Evolutionary conservation across 441 rosid species (phyloP).

Genomic region (Viola pubescens): DNA sequence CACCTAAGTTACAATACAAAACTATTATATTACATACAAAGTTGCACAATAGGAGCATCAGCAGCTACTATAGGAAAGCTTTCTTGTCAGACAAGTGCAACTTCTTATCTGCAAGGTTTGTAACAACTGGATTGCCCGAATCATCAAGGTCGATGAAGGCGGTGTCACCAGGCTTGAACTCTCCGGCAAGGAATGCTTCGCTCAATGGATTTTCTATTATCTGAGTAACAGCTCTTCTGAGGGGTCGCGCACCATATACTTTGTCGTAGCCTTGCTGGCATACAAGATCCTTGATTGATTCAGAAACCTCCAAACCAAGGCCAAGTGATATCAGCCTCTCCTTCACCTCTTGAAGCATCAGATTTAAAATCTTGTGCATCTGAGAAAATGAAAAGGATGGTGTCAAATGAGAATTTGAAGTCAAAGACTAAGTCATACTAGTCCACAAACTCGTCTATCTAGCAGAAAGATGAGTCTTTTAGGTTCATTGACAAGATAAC

Average conservation of each 20-base stretch:
- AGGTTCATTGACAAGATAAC: background rate
- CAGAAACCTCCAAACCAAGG: constrained; percentile 74
- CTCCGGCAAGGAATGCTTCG: constrained; percentile 73
- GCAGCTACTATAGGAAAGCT: constrained; percentile 23
- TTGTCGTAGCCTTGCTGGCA: constrained; percentile 78
- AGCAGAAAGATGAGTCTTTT: background rate
- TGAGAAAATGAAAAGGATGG: constrained; percentile 21
- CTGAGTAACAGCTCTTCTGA: constrained; percentile 73
- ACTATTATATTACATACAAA: constrained; percentile 15
- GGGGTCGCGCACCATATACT: constrained; percentile 77
- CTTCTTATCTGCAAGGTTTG: constrained; percentile 33
- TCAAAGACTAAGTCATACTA: background rate
- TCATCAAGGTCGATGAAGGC: constrained; percentile 66
- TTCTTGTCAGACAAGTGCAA: constrained; percentile 50
- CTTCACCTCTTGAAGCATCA: constrained; percentile 88
- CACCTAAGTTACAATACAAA: constrained; percentile 9
- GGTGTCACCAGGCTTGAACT: constrained; percentile 70
- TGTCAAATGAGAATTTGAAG: background rate
- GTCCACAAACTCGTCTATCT: background rate
- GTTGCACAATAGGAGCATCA: background rate
- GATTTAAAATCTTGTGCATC: constrained; percentile 72
- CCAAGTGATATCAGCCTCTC: constrained; percentile 69
- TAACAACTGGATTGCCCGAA: constrained; percentile 62
- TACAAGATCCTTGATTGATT: constrained; percentile 62
- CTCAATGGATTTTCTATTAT: constrained; percentile 78